These are phyloP conservation scores for Oryza meyeriana DNA, from an alignment of 176 grass and related monocot species.

Conservation along the genomic window DNA sequence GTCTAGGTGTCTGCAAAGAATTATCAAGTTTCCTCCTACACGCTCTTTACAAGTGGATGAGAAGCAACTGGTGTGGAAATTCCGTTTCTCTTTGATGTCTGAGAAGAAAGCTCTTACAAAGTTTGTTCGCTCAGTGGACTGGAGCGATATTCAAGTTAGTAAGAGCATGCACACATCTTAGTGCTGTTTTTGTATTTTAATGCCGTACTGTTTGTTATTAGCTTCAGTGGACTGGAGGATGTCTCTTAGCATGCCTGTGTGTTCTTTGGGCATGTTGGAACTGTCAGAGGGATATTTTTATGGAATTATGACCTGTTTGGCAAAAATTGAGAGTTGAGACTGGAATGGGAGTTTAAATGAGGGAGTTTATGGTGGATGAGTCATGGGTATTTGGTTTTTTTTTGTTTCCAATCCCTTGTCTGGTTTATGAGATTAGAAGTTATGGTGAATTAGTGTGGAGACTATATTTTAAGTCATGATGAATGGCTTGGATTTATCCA, in stretches of 20 bases:
- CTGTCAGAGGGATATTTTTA: too few relatives aligned
- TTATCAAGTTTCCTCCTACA: conserved; percentile 80
- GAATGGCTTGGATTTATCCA: neutral
- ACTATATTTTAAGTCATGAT: neutral
- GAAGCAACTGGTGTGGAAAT: conserved; percentile 87
- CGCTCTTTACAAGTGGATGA: conserved; percentile 66
- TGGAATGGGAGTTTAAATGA: neutral
- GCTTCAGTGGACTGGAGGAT: neutral
- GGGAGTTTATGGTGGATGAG: neutral
- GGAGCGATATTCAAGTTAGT: conserved; percentile 87
- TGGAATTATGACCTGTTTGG: neutral
- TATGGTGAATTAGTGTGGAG: neutral
- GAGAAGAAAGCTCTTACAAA: conserved; percentile 92
- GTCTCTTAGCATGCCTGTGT: neutral
- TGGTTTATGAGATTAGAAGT: neutral
- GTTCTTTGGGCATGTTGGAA: neutral
- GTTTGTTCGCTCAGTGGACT: conserved; percentile 76
- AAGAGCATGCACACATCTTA: neutral
- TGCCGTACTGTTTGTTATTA: neutral
- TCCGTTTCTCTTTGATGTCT: conserved; percentile 94
- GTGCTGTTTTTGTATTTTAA: conserved; percentile 3
- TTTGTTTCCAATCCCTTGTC: neutral
- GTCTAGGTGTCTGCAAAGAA: conserved; percentile 64
- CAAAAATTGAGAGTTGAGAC: neutral
- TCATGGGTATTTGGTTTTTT: neutral